phyloP scores from a whole-genome alignment of 139 green algal species.

The Chlamydomonas sp. region DNA sequence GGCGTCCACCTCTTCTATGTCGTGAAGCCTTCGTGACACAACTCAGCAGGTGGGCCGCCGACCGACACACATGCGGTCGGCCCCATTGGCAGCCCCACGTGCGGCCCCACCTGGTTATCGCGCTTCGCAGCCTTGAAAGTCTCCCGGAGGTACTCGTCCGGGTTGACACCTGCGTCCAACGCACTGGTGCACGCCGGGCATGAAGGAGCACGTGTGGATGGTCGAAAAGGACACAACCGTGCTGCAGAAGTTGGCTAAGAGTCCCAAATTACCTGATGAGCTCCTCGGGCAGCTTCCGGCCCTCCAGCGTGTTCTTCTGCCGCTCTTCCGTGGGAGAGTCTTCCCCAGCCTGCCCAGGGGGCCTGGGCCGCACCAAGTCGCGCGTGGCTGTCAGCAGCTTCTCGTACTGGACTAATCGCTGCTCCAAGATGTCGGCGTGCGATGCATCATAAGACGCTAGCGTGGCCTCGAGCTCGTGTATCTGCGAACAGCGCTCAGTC shows the following conservation, averaged over 20 bases:
- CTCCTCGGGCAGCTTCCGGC: slow-evolving; percentile 10
- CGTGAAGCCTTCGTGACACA: neutral
- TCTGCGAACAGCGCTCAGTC: neutral
- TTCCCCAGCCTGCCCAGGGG: neutral
- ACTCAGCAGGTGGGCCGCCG: neutral
- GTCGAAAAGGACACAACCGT: neutral
- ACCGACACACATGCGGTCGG: neutral
- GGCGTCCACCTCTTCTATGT: too few species aligned
- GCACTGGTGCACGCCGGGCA: neutral
- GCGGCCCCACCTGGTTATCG: slow-evolving; percentile 20
- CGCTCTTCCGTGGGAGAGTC: too few species aligned
- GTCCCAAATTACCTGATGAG: slow-evolving; percentile 4
- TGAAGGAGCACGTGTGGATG: neutral
- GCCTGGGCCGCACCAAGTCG: slow-evolving; percentile 9
- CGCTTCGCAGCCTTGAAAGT: slow-evolving; percentile 19
- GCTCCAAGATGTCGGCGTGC: neutral
- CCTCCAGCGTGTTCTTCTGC: slow-evolving; percentile 9
- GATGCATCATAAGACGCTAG: slow-evolving; percentile 12
- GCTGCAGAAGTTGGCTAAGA: too few species aligned
- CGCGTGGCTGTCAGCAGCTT: neutral
- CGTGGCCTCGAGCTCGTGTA: slow-evolving; percentile 21
- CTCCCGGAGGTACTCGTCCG: slow-evolving; percentile 35
- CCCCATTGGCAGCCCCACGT: too few species aligned
- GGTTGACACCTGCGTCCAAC: slow-evolving; percentile 25
- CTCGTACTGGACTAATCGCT: slow-evolving; percentile 23